Conservation (phyloP, 2,329 filamentous ascomycete species). For the Chaetomium sp. region DNA sequence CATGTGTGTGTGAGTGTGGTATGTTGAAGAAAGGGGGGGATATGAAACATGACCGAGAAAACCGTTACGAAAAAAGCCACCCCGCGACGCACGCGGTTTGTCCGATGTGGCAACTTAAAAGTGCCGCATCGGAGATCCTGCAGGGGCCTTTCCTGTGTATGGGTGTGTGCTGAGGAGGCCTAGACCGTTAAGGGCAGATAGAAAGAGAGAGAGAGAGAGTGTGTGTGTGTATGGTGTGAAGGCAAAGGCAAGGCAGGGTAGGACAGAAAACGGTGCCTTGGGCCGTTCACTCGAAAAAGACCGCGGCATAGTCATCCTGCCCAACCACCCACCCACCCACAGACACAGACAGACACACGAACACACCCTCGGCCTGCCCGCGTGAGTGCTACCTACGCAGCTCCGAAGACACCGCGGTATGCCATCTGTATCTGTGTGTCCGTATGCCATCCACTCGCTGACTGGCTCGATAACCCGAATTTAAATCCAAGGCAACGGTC, state of each 20-base stretch:
- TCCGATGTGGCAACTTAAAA: no score
- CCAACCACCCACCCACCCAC: no score
- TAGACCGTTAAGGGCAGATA: background rate
- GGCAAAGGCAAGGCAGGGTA: background rate
- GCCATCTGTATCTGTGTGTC: no score
- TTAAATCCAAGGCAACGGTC: background rate
- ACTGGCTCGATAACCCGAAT: background rate
- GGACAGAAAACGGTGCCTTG: conserved; percentile 9
- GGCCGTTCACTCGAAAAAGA: background rate
- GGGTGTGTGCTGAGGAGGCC: background rate
- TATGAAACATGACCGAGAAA: conserved; percentile 1
- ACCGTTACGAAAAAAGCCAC: background rate
- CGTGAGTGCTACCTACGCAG: no score
- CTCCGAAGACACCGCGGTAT: no score
- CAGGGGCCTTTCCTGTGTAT: conserved; percentile 12
- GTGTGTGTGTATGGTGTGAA: background rate
- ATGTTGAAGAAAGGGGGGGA: background rate
- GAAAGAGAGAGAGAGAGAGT: background rate
- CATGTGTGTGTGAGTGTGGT: background rate
- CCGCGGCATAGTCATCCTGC: background rate
- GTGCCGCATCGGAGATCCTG: conserved; percentile 20
- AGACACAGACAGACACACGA: no score
- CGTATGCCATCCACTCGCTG: background rate
- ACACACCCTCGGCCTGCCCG: no score
- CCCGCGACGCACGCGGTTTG: background rate